These are phyloP conservation scores for Beauveria varroae DNA, from an alignment of 2,329 filamentous ascomycete species.

Conservation along the genomic window DNA sequence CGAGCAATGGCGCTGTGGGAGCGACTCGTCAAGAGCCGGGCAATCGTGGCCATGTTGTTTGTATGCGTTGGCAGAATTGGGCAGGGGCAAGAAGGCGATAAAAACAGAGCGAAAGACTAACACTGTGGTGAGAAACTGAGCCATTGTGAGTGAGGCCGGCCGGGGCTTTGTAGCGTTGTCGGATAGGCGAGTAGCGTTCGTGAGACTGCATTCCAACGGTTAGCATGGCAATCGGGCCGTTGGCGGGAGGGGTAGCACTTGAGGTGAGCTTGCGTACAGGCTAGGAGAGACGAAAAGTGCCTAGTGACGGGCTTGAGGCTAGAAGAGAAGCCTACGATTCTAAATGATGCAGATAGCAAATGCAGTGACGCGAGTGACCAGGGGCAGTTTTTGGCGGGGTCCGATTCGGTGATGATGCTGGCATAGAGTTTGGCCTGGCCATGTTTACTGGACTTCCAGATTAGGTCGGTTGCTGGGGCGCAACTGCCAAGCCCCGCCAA, in stretches of 20 bases:
- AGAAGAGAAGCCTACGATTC: background rate
- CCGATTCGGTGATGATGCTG: constrained; percentile 6
- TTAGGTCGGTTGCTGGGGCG: constrained; percentile 13
- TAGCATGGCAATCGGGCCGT: constrained; percentile 31
- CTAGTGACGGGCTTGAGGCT: background rate
- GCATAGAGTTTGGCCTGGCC: background rate
- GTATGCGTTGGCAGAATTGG: background rate
- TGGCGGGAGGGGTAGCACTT: background rate
- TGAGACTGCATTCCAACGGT: constrained; percentile 31
- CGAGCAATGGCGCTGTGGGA: constrained; percentile 25
- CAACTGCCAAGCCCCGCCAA: background rate
- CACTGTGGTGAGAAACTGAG: constrained; percentile 37
- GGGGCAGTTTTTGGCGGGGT: constrained; percentile 1
- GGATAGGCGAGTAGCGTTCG: background rate
- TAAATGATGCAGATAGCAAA: background rate
- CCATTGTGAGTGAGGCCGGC: constrained; percentile 23
- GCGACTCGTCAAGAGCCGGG: constrained; percentile 26
- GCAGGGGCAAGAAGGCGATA: background rate
- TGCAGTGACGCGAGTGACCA: background rate
- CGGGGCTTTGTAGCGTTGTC: constrained; percentile 10
- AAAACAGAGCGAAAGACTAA: constrained; percentile 22
- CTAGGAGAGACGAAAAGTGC: background rate
- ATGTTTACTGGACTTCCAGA: constrained; percentile 14
- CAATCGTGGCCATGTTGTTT: constrained; percentile 14
- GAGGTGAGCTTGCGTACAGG: background rate